Base-by-base conservation (phyloP, 805 yeast species). In the Candida methanosorbosa region DNA sequence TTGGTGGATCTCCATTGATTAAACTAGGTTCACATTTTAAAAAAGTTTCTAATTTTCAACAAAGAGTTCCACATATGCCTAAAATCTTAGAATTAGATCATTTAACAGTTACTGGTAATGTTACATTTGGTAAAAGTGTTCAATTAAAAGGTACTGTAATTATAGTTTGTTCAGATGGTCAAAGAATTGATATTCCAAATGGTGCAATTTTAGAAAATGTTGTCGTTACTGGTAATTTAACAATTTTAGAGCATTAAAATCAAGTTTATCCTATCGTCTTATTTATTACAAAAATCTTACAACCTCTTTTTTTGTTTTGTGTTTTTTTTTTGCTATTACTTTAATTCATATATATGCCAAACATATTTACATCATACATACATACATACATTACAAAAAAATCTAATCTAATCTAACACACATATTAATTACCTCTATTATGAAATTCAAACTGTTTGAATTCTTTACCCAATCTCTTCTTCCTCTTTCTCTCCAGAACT, bases 11-110 rank as follows among this genome's bases (percentile, higher is more conserved):
- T 40, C 98, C 98, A 42, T 75, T 92, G 56, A 85, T 92, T 62
- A 92, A 92, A 65, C 77, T 92, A 54, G 98, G 98, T 36, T 82
- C 95, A 35, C 94, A 88, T 60, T 92, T 85, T 74, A 92, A 92
- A 65, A 92, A 92, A 67, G 97, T 92, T 38, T 75, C 82, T 35
- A 88, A 81, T 46, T 92, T 92, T 73, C 92, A 80, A 62, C 62
- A 73, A 42, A 82, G 97, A 66, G 81, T 92, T 45, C 78, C 95
- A 27, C 94, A 88, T 56, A 92, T 92, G 78, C 98, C 98, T 49
- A 83, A 78, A 68, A 87, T 92, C 48, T 75, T 92, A 52, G 98
- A 92, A 66, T 76, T 92, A 54, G 98, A 92, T 61, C 98, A 92
- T 62, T 77, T 92, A 52, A 92, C 97, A 33, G 88, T 92, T 45